Evolutionary conservation across 2,329 filamentous ascomycete genomes (phyloP), one percentile per base, ranked within the genome.

Genomic region (Aspergillus fijiensis): DNA sequence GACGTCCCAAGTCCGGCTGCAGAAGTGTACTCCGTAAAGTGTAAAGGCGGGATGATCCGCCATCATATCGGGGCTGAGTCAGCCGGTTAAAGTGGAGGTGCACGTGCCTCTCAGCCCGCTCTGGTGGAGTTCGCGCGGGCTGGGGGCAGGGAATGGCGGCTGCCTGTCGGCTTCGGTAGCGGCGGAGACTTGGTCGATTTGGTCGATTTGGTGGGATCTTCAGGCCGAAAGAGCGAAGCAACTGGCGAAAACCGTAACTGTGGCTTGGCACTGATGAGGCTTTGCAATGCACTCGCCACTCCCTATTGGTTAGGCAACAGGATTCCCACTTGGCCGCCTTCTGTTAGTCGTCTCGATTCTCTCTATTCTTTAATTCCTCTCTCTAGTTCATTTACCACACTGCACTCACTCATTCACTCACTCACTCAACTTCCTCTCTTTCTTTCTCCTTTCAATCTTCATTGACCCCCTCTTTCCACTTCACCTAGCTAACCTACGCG

Each of bases 291-390:
- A 69, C 64, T 65, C 63, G 67, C 67, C 65, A 67, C 62, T 66
- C 65, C 65, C 71, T 59, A 76, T 76, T 76, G 75, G 74, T 75
- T 75, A 77, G 75, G 75, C 75, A 77, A 74, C 75, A 77, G 70
- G 64, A 77, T 77, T 77, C 70, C 64, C 69, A 68, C 58, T 45
- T 59, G 61, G 59, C 33, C 57, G 60, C 62, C 65, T 68, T 63
- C 67, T 70, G 66, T 70, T 69, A 71, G 39, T 6, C 39, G 39
- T 70, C 66, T 60, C 62, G 60, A 59, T 63, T 61, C 59, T 35
- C 33, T 35, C 33, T 35, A 35, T 35, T 35, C 33, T 35, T 47
- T 60, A 62, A 50, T 54, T 53, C 50, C 52, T 62, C 51, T 60
- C 57, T 49, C 57, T 60, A 39, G 33, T 58, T 57, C 52, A 42